Percentiles rank a stretch among this genome's conserved stretches.
Evolutionary conservation across 768 basidiomycete species (phyloP).

Genomic region (Boletus reticulatus): DNA sequence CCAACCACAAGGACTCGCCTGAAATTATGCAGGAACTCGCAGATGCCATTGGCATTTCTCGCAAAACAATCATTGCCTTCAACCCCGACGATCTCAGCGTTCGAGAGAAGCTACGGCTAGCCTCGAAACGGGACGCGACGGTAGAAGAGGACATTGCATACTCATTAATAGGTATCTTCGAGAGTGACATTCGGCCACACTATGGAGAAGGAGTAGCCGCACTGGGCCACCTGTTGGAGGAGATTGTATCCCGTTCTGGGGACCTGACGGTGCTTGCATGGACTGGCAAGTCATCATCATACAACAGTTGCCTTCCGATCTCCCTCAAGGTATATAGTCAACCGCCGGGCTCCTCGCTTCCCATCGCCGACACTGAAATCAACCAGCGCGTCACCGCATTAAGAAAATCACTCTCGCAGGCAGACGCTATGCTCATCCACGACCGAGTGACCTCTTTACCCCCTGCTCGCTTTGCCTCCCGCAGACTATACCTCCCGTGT

Average conservation of each 20-base stretch:
- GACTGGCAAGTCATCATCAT: slow-evolving; percentile 7
- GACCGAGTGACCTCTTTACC: neutral
- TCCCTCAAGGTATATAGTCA: neutral
- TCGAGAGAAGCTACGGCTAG: slow-evolving; percentile 9
- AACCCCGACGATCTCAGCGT: slow-evolving; percentile 3
- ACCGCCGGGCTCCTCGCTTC: neutral
- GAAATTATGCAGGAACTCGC: slow-evolving; percentile 10
- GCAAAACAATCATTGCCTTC: neutral
- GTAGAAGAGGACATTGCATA: slow-evolving; percentile 9
- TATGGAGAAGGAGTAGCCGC: slow-evolving; percentile 10
- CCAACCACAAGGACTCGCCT: slow-evolving; percentile 10
- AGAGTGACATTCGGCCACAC: slow-evolving; percentile 2
- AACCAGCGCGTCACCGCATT: neutral
- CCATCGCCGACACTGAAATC: neutral
- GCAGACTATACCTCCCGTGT: slow-evolving; percentile 1
- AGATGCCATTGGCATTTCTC: slow-evolving; percentile 3
- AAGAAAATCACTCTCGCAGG: neutral
- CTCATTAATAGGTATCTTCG: slow-evolving; percentile 10
- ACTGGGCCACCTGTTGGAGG: slow-evolving; percentile 12
- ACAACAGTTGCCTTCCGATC: slow-evolving; percentile 13
- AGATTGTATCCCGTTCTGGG: slow-evolving; percentile 7
- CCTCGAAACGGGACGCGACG: slow-evolving; percentile 9
- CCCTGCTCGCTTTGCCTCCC: neutral
- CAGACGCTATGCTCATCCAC: neutral
- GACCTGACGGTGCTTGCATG: slow-evolving; percentile 10